Conservation (phyloP, 2,329 filamentous ascomycete genomes). For the Mariannaea elegans region DNA sequence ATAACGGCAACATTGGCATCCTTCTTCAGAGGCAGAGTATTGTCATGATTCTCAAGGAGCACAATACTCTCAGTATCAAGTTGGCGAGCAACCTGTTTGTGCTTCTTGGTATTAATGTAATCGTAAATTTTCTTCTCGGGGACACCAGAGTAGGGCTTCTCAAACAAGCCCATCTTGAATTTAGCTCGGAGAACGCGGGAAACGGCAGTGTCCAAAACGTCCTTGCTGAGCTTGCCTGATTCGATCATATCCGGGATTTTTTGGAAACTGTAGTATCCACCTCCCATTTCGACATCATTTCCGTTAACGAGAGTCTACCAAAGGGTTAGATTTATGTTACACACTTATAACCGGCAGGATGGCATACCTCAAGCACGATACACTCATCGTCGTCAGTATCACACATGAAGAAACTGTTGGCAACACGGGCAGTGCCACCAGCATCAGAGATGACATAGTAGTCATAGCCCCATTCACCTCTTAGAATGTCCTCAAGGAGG, state of each 20-base stretch:
- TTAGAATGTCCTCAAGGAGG: slow-evolving; percentile 72
- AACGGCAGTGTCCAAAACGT: slow-evolving; percentile 72
- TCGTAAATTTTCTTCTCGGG: slow-evolving; percentile 62
- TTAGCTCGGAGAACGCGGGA: slow-evolving; percentile 72
- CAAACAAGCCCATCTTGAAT: slow-evolving; percentile 76
- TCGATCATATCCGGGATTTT: slow-evolving; percentile 72
- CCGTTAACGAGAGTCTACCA: slow-evolving; percentile 68
- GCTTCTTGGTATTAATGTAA: slow-evolving; percentile 69
- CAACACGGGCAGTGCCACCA: slow-evolving; percentile 75
- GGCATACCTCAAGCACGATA: slow-evolving; percentile 64
- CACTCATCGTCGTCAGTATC: slow-evolving; percentile 68
- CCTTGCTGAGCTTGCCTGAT: slow-evolving; percentile 66
- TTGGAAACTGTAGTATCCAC: slow-evolving; percentile 75
- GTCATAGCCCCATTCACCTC: slow-evolving; percentile 77
- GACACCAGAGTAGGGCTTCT: slow-evolving; percentile 71
- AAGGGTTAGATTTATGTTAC: slow-evolving; percentile 5
- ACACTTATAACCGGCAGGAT: too few species aligned
- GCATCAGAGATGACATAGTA: slow-evolving; percentile 73
- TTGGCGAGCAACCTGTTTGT: slow-evolving; percentile 66
- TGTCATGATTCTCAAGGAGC: slow-evolving; percentile 66
- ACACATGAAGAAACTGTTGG: slow-evolving; percentile 71
- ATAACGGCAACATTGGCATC: slow-evolving; percentile 76
- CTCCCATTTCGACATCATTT: slow-evolving; percentile 80
- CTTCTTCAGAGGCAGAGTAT: slow-evolving; percentile 64
- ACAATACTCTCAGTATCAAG: slow-evolving; percentile 72